Evolutionary conservation across 2,329 filamentous ascomycete species (phyloP), one percentile per base, ranked within the genome.

Genomic region (Rhynchosporium agropyri): DNA sequence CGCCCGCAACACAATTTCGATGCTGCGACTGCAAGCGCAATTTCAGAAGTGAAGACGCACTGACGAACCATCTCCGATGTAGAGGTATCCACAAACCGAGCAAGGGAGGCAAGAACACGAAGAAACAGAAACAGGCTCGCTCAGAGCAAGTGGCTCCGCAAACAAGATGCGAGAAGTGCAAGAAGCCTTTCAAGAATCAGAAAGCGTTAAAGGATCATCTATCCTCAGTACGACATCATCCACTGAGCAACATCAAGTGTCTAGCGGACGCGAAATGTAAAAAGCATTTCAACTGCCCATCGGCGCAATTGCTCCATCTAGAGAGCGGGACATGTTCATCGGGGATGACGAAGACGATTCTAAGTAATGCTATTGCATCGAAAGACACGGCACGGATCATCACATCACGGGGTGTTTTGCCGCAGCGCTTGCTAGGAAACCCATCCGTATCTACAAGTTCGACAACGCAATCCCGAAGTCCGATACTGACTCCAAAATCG

Each of bases 1-100:
- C 28, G 13, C 20, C 60, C 45, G 42, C 50, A 31, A 63, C 56
- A 57, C 46, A 63, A 54, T 58, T 56, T 26, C 58, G 49, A 26
- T 68, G 66, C 60, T 68, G 64, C 54, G 58, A 68, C 46, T 68
- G 64, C 58, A 56, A 68, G 48, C 60, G 66, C 20, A 61, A 67
- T 56, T 68, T 65, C 48, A 64, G 42, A 58, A 64, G 48, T 63
- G 53, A 67, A 60, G 26, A 20, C 0, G 54, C 62, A 60, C 61
- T 68, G 20, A 45, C 58, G 57, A 38, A 61, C 62, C 66, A 57
- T 56, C 61, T 65, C 57, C 58, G 33, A 31, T 15, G 12, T 15
- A 51, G 29, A 40, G 12, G 42, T 12, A 29, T 33, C n/a, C 40
- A 58, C 29, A 5, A n/a, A 53, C n/a, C 46, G 10, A 31, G 45